Base-by-base conservation (phyloP, 805 yeast genomes). In the Saccharomyces kudriavzevii region DNA sequence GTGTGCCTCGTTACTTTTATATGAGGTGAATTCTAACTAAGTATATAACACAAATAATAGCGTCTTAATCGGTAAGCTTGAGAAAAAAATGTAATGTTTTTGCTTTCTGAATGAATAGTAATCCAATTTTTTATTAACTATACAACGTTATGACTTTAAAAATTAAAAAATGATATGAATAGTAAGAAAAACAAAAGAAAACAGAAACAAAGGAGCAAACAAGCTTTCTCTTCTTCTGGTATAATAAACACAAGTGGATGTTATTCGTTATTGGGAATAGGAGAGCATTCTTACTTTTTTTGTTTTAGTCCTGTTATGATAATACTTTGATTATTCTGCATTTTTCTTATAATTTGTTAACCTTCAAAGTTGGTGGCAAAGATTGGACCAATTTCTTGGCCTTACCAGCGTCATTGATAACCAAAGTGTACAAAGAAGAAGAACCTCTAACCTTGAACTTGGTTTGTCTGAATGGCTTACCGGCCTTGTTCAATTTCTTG, bases 401-500 rank as follows among this genome's bases (percentile, higher is more conserved):
- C 84, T 90, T 91, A 77, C 89, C 86, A 72, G 89, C 87, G 77
- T 94, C 98, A 81, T 87, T 83, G 72, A 94, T 92, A 68, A 87
- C 87, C 77, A 92, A 82, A 69, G 99, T 94, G 88, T 94, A 94
- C 74, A 89, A 84, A 82, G 87, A 77, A 77, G 82, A 89, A 63
- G 96, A 72, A 77, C 97, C 97, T 84, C 98, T 90, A 73, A 94
- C 89, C 88, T 94, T 94, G 91, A 94, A 94, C 81, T 94, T 94
- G 81, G 97, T 90, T 80, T 87, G 94, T 80, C 87, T 86, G 84
- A 81, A 81, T 66, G 80, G 79, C 82, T 86, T 86, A 77, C 94
- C 95, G 76, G 79, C 78, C 67, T 86, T 81, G 80, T 83, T 84
- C 72, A 85, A 68, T 78, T 86, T 85, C 74, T 81, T 77, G 89